Conservation (phyloP, 2,329 filamentous ascomycete genomes). For the Mariannaea sp. region DNA sequence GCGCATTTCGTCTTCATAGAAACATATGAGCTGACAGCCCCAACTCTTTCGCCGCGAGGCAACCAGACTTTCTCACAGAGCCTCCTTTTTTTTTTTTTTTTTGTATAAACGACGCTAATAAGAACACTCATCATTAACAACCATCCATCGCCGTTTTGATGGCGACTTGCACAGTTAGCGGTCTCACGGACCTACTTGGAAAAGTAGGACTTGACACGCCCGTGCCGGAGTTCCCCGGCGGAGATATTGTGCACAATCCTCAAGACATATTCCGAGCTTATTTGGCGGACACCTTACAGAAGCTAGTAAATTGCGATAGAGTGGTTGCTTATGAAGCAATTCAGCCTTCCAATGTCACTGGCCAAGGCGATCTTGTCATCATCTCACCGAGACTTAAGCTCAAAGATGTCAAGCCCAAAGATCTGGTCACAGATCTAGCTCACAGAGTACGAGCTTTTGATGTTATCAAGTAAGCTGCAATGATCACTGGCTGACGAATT, state of each 20-base stretch:
- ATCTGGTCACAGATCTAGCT: slow-evolving; percentile 29
- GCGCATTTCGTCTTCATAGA: not conserved
- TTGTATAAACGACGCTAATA: too few species aligned
- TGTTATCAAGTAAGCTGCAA: not conserved
- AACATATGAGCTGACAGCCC: slow-evolving; percentile 12
- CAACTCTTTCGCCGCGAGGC: slow-evolving; percentile 6
- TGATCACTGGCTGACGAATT: slow-evolving; percentile 14
- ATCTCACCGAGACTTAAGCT: slow-evolving; percentile 35
- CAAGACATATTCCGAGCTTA: slow-evolving; percentile 37
- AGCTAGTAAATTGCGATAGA: slow-evolving; percentile 28
- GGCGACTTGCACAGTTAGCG: slow-evolving; percentile 32
- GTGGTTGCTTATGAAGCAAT: slow-evolving; percentile 36
- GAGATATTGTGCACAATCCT: slow-evolving; percentile 32
- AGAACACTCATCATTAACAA: slow-evolving; percentile 1
- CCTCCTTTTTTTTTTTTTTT: not conserved
- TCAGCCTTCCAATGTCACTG: slow-evolving; percentile 33
- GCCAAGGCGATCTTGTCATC: slow-evolving; percentile 34
- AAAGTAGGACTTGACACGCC: slow-evolving; percentile 31
- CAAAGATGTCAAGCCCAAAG: slow-evolving; percentile 14
- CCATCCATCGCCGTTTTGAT: slow-evolving; percentile 28
- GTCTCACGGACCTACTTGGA: slow-evolving; percentile 27
- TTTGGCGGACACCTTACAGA: slow-evolving; percentile 30
- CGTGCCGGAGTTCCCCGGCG: slow-evolving; percentile 27
- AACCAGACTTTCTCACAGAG: not conserved
- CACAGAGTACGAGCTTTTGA: slow-evolving; percentile 20